Evolutionary conservation across 805 yeast species (phyloP).

Genomic region (Yamadazyma philogaea): DNA sequence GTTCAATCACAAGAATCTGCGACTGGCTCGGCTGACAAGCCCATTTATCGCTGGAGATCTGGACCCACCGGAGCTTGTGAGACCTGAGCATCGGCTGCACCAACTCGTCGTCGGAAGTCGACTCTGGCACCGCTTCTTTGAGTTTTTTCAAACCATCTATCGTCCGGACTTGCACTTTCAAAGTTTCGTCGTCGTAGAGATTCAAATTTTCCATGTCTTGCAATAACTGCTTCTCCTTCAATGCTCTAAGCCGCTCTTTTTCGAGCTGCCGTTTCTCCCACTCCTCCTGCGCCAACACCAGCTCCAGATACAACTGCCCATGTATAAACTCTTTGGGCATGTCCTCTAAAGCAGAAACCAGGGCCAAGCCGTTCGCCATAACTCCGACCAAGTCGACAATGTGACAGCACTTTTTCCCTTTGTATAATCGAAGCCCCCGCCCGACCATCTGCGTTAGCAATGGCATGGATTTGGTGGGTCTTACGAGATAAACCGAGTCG

Average conservation of each 20-base stretch:
- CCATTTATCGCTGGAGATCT: neutral
- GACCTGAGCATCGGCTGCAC: too few relatives aligned
- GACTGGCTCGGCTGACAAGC: neutral
- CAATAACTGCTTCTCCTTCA: conserved; percentile 12
- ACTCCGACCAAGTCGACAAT: conserved; percentile 76
- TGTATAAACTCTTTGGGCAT: conserved; percentile 21
- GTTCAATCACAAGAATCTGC: neutral
- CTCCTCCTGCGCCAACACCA: conserved; percentile 9
- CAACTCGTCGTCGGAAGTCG: too few relatives aligned
- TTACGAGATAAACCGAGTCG: conserved; percentile 71
- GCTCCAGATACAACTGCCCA: too few relatives aligned
- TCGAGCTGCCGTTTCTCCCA: conserved; percentile 5
- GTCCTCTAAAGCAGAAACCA: conserved; percentile 51
- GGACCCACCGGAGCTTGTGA: neutral
- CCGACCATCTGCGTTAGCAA: conserved; percentile 87
- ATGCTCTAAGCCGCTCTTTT: conserved; percentile 12
- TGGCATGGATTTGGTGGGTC: conserved; percentile 77
- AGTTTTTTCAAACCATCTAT: neutral
- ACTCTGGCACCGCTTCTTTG: too few relatives aligned
- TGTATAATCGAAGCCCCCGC: conserved; percentile 70
- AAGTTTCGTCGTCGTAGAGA: conserved; percentile 10
- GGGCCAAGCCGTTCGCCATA: conserved; percentile 47
- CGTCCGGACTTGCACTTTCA: neutral
- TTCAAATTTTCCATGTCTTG: conserved; percentile 12
- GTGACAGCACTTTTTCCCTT: conserved; percentile 63